Percentiles rank a stretch among this genome's conserved stretches.
Evolutionary conservation across 768 basidiomycete genomes (phyloP).

Genomic region (Russula sp.): DNA sequence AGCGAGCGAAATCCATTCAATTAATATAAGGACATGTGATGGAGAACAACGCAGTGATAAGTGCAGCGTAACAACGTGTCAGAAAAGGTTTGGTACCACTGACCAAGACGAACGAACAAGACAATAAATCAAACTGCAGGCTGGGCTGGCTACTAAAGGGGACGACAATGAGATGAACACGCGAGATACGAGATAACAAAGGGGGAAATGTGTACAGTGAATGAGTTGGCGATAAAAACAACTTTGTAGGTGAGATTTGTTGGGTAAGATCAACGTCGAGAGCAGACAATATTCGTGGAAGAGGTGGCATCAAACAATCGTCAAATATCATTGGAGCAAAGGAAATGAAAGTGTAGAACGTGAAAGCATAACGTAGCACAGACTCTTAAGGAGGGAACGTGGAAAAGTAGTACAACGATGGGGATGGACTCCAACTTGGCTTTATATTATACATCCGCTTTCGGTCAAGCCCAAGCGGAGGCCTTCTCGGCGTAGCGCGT

Average conservation of each 20-base stretch:
- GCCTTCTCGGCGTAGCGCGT: constrained; percentile 51
- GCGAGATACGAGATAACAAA: constrained; percentile 26
- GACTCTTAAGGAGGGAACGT: constrained; percentile 9
- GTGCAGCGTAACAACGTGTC: constrained; percentile 27
- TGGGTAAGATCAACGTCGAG: constrained; percentile 19
- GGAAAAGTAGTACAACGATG: constrained; percentile 18
- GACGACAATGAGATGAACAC: constrained; percentile 32
- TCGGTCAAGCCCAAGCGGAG: constrained; percentile 46
- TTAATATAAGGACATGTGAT: constrained; percentile 38
- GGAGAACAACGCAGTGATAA: constrained; percentile 26
- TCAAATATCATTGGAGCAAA: constrained; percentile 25
- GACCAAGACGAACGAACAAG: constrained; percentile 31
- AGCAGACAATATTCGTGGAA: constrained; percentile 13
- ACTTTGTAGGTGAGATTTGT: constrained; percentile 22
- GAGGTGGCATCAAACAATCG: constrained; percentile 22
- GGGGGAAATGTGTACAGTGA: constrained; percentile 25
- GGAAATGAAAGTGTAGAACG: constrained; percentile 3
- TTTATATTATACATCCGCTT: constrained; percentile 12
- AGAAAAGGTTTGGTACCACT: constrained; percentile 34
- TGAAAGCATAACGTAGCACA: constrained; percentile 26
- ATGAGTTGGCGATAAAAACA: constrained; percentile 18
- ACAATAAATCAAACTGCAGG: constrained; percentile 40
- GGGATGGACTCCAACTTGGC: background rate
- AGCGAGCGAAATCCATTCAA: constrained; percentile 29
- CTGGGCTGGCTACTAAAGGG: constrained; percentile 36